Percentiles rank a stretch among this genome's conserved stretches.
These are phyloP conservation scores for Blastosporella zonata DNA, from an alignment of 1,284 basidiomycete species.

Conservation along the genomic window DNA sequence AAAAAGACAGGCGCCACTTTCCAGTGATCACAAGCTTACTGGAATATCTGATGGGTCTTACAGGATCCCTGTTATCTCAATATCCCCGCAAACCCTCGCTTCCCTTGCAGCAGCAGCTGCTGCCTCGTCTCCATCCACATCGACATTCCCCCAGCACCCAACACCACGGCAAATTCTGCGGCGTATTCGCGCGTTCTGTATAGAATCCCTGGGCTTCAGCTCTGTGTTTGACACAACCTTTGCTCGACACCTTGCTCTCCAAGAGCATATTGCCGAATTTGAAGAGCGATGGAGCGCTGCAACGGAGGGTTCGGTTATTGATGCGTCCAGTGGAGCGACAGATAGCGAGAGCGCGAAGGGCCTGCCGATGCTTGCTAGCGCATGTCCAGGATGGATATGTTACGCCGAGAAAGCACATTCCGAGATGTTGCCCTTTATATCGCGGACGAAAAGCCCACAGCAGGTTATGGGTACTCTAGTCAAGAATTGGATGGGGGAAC, in stretches of 20 bases:
- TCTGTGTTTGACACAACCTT: constrained; percentile 94
- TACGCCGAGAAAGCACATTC: constrained; percentile 98
- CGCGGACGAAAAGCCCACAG: constrained; percentile 88
- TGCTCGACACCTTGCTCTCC: constrained; percentile 82
- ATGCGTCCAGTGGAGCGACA: constrained; percentile 1
- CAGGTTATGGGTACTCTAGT: constrained; percentile 93
- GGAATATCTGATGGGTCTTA: constrained; percentile 28
- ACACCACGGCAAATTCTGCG: constrained; percentile 61
- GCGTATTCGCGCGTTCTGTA: constrained; percentile 67
- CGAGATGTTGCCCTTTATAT: constrained; percentile 91
- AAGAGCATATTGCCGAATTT: constrained; percentile 84
- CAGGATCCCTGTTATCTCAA: constrained; percentile 76
- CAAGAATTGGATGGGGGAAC: constrained; percentile 76
- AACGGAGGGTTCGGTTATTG: neutral
- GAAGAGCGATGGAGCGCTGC: constrained; percentile 51
- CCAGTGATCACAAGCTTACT: too few relatives aligned
- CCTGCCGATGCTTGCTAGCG: constrained; percentile 91
- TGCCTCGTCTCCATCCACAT: constrained; percentile 34
- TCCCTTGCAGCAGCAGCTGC: constrained; percentile 80
- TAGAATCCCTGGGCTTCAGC: constrained; percentile 60
- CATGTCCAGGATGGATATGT: constrained; percentile 99
- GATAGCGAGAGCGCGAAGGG: constrained; percentile 26
- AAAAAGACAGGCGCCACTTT: constrained; percentile 28
- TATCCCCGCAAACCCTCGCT: constrained; percentile 91
- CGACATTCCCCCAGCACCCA: constrained; percentile 40